Evolutionary conservation across 352 stramenopile genomes (phyloP), one percentile per base, ranked within the genome.

Genomic region (Globisporangium cystogenes): DNA sequence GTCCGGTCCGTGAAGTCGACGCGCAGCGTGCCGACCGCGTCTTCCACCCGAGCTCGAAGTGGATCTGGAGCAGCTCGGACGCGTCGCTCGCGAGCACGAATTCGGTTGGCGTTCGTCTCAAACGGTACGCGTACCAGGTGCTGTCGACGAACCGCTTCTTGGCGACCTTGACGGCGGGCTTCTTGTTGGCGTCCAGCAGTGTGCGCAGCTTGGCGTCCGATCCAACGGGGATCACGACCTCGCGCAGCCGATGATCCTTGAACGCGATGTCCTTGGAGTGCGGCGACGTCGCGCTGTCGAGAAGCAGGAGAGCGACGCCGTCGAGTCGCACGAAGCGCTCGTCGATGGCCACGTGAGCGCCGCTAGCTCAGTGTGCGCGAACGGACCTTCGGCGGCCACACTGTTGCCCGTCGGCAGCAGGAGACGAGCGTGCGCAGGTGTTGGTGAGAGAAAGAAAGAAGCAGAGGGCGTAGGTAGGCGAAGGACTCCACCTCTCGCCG

Each of bases 1-100:
- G 50, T 42, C 14, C 31, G 12, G 11, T 56, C 50, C 5, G 40
- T 49, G 18, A 56, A 56, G 50, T 56, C 50, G 20, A 49, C 50
- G 12, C 50, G 39, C 21, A 56, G 16, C 4, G 27, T 15, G 26
- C 39, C 0, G 5, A 33, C 39, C 26, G 41, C 4, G 27, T 55
- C 5, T 14, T 48, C 12, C 29, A 20, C 0, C 50, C 40, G 14
- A 48, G 39, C 39, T 47, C 36, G 39, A 55, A 29, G 26, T 55
- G 49, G 26, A 55, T 26, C 29, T 55, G 50, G 1, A 55, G 18
- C 7, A 53, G 35, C 36, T 53, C 40, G 2, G 20, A 35, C 29
- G 11, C 29, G 10, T 35, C 29, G 10, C 8, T 35, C 10, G 8
- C 29, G 8, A 35, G 29, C 1, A 35, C 29, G 10, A 35, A 35